Percentiles rank a stretch among this genome's conserved stretches.
Evolutionary conservation across 2,329 filamentous ascomycete genomes (phyloP).

Genomic region (Fusarium aywerte): DNA sequence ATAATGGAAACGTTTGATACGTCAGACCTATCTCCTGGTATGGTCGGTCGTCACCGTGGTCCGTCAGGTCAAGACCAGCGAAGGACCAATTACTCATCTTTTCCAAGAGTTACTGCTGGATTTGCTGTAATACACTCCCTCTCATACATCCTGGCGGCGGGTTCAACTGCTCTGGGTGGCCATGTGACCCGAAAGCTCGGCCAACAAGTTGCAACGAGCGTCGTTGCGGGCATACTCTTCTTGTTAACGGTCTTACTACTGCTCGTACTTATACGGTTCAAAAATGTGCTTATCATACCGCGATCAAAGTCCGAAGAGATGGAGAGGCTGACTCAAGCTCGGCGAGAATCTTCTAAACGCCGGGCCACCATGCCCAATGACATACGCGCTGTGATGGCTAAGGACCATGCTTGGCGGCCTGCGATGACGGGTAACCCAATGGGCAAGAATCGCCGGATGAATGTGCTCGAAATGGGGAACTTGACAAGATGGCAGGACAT

Average conservation of each 20-base stretch:
- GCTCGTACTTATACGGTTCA: conserved; percentile 71
- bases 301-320: conserved; percentile 66
- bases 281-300: conserved; percentile 74
- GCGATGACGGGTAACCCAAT: conserved; percentile 77
- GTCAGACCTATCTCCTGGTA: conserved; percentile 79
- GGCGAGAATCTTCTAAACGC: conserved; percentile 60
- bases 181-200: conserved; percentile 72
- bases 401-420: conserved; percentile 73
- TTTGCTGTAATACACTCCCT: conserved; percentile 77
- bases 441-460: conserved; percentile 75
- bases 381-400: conserved; percentile 56
- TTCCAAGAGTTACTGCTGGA: conserved; percentile 77
- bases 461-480: conserved; percentile 74
- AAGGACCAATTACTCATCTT: conserved; percentile 78
- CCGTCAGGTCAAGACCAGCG: conserved; percentile 54
- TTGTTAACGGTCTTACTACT: conserved; percentile 72
- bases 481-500: conserved; percentile 81
- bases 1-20: conserved; percentile 86
- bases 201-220: conserved; percentile 73
- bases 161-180: conserved; percentile 75
- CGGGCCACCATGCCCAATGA: conserved; percentile 56
- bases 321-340: conserved; percentile 61
- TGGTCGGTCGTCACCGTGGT: conserved; percentile 67
- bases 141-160: conserved; percentile 75
- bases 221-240: conserved; percentile 74